Conservation (phyloP, 2,329 filamentous ascomycete species). For the Thelonectria discophora region DNA sequence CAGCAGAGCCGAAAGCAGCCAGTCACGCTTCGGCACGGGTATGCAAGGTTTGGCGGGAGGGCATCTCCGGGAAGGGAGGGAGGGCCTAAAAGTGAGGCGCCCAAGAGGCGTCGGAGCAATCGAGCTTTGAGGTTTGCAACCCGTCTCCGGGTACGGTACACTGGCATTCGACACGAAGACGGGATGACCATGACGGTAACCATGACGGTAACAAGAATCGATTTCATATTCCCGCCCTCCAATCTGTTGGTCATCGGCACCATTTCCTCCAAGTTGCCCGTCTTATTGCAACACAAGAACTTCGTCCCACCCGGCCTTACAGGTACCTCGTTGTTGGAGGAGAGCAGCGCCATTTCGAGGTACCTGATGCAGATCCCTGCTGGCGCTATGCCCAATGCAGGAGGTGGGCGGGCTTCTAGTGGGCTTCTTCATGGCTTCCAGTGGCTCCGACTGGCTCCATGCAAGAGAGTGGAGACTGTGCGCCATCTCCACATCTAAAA, state of each 20-base stretch:
- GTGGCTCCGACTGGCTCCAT: slow-evolving; percentile 38
- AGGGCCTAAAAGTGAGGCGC: not conserved
- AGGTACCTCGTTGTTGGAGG: not conserved
- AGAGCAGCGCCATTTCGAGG: slow-evolving; percentile 1
- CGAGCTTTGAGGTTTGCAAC: not conserved
- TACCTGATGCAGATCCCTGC: slow-evolving; percentile 20
- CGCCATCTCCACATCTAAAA: slow-evolving; percentile 17
- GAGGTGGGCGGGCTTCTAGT: slow-evolving; percentile 40
- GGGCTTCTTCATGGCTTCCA: slow-evolving; percentile 44
- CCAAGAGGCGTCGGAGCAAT: not conserved
- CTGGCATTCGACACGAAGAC: not conserved
- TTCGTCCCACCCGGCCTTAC: not conserved
- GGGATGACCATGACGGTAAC: not conserved
- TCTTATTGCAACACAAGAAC: not conserved
- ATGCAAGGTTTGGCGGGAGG: not conserved
- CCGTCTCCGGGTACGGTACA: not conserved
- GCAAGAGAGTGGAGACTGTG: slow-evolving; percentile 25
- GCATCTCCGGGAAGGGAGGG: not conserved
- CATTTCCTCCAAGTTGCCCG: too few species aligned
- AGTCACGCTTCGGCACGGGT: not conserved
- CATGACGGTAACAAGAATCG: not conserved
- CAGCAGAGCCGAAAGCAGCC: not conserved
- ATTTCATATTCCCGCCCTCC: not conserved
- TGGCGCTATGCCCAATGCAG: slow-evolving; percentile 38
- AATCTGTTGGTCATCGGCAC: not conserved